phyloP scores from a whole-genome alignment of 257 asterid species.

The Verbena officinalis region DNA sequence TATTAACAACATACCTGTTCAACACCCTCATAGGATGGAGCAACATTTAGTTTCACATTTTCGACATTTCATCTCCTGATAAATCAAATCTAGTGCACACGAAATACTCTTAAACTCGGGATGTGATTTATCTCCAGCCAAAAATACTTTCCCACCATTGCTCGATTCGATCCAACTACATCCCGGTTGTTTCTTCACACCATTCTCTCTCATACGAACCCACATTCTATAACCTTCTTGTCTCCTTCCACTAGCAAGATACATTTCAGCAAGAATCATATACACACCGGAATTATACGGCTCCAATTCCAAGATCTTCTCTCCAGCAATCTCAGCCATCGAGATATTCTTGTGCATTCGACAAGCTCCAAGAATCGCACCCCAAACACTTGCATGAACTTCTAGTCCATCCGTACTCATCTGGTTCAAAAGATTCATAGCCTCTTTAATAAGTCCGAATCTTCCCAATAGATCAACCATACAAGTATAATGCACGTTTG shows the following conservation, averaged over 20 bases:
- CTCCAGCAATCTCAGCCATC: constrained; percentile 56
- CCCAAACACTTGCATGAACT: constrained; percentile 61
- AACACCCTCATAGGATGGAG: constrained; percentile 10
- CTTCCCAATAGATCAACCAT: constrained; percentile 67
- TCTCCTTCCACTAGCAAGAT: constrained; percentile 52
- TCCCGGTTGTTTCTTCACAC: constrained; percentile 72
- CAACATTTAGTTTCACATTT: not conserved
- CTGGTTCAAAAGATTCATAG: constrained; percentile 43
- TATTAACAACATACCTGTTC: constrained; percentile 13
- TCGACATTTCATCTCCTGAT: constrained; percentile 40
- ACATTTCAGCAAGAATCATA: constrained; percentile 63
- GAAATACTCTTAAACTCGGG: constrained; percentile 44
- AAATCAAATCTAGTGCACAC: constrained; percentile 40
- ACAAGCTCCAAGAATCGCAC: constrained; percentile 72
- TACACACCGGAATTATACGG: constrained; percentile 65
- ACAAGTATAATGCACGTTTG: constrained; percentile 65
- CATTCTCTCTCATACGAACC: constrained; percentile 58
- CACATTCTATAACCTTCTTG: constrained; percentile 50
- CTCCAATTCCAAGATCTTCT: constrained; percentile 58
- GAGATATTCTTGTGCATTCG: constrained; percentile 54
- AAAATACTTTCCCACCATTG: constrained; percentile 52
- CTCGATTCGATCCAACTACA: constrained; percentile 75
- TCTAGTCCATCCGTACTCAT: constrained; percentile 46
- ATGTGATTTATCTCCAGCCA: constrained; percentile 60
- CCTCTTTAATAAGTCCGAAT: constrained; percentile 56